A percentile compares a stretch with the other conserved stretches of the same genome.
These are phyloP conservation scores for Saururus chinensis DNA, from an alignment of 164 flowering plant species.

Conservation along the genomic window DNA sequence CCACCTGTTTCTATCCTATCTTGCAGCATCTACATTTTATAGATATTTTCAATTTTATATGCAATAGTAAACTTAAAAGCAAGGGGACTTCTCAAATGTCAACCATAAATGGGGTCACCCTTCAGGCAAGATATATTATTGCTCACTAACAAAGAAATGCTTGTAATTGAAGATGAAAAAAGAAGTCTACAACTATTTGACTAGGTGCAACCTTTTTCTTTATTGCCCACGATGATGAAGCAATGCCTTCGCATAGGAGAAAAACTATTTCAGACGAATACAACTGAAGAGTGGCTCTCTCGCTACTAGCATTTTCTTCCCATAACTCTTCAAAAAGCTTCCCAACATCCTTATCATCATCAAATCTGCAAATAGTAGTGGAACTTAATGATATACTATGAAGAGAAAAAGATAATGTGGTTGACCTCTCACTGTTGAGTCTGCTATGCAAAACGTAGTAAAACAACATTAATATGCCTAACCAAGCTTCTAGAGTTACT, in stretches of 20 bases:
- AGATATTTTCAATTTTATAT: no score
- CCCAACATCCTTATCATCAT: slow-evolving; percentile 77
- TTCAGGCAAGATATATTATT: no score
- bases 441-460: no score
- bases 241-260: slow-evolving; percentile 54
- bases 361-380: slow-evolving; percentile 50
- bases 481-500: no score
- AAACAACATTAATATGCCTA: no score
- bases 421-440: no score
- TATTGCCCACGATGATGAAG: slow-evolving; percentile 82
- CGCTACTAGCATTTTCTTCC: slow-evolving; percentile 86
- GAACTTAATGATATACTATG: neutral
- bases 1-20: no score
- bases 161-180: slow-evolving; percentile 1
- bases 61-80: no score
- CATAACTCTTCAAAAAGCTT: slow-evolving; percentile 79
- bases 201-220: slow-evolving; percentile 58
- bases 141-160: no score
- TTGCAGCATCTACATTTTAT: no score
- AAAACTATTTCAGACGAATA: slow-evolving; percentile 67
- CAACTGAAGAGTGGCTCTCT: slow-evolving; percentile 74
- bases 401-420: neutral
- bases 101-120: no score
- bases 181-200: neutral
- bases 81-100: no score